A percentile compares a stretch with the other conserved stretches of the same genome.
phyloP scores from a whole-genome alignment of 768 basidiomycete species.

The Austroboletus festivus region DNA sequence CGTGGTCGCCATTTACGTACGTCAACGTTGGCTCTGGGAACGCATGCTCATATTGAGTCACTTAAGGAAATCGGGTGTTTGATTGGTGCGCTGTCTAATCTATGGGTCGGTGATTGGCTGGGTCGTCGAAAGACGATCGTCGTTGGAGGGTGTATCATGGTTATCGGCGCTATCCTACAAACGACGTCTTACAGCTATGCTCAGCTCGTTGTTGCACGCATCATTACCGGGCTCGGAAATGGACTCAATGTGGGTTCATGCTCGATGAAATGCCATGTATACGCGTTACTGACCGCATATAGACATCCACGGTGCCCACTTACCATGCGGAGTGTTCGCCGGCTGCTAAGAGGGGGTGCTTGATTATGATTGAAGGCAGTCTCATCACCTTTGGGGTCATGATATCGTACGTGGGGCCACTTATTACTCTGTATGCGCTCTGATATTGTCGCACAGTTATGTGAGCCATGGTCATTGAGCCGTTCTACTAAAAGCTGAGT shows the following conservation, averaged over 20 bases:
- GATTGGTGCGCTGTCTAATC: constrained; percentile 52
- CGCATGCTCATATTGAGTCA: neutral
- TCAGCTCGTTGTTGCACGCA: constrained; percentile 59
- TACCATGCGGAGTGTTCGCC: constrained; percentile 69
- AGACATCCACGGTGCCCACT: constrained; percentile 64
- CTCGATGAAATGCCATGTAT: neutral
- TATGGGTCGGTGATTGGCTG: constrained; percentile 57
- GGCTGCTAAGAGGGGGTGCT: constrained; percentile 53
- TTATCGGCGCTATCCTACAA: constrained; percentile 61
- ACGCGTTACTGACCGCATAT: neutral
- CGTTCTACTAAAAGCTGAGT: constrained; percentile 1
- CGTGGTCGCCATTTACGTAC: constrained; percentile 56
- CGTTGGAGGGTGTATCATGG: constrained; percentile 57
- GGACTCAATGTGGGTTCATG: constrained; percentile 48
- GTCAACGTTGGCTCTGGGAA: constrained; percentile 3
- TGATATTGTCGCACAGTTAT: constrained; percentile 15
- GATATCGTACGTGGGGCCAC: constrained; percentile 45
- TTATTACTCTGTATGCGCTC: neutral
- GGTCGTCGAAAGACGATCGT: constrained; percentile 59
- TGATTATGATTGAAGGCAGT: constrained; percentile 65
- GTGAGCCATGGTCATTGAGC: constrained; percentile 13
- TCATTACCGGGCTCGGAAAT: constrained; percentile 63
- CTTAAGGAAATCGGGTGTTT: constrained; percentile 62
- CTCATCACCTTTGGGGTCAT: constrained; percentile 63
- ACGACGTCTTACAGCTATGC: constrained; percentile 54